Conservation (phyloP, 2,329 filamentous ascomycete genomes). For the Colletotrichum theobromicola region DNA sequence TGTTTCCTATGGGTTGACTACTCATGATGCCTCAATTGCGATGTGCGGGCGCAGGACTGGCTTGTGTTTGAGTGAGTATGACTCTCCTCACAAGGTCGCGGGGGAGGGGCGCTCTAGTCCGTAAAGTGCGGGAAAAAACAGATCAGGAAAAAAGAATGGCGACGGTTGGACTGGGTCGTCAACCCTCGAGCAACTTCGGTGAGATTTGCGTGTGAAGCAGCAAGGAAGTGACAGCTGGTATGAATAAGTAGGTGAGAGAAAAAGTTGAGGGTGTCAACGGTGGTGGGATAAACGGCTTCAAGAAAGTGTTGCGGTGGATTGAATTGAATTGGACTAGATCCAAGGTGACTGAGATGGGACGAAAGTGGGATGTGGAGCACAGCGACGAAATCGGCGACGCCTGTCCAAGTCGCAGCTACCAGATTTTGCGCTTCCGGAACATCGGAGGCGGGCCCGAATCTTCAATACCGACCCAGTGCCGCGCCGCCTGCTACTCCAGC, state of each 20-base stretch:
- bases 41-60: not conserved
- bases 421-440: constrained; percentile 19
- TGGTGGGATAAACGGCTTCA: not conserved
- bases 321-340: not conserved
- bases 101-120: constrained; percentile 4
- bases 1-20: constrained; percentile 31
- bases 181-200: not conserved
- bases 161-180: constrained; percentile 4
- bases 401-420: constrained; percentile 12
- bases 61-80: not conserved
- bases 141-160: constrained; percentile 1
- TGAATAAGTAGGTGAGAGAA: not conserved
- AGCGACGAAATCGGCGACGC: constrained; percentile 21
- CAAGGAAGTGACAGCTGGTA: not conserved
- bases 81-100: not conserved
- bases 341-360: constrained; percentile 8
- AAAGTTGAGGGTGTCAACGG: not conserved
- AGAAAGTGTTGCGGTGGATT: not conserved
- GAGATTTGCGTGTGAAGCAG: not conserved
- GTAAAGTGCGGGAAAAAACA: constrained; percentile 2
- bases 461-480: not conserved
- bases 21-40: constrained; percentile 15
- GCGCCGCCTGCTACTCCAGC: not conserved
- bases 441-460: constrained; percentile 17
- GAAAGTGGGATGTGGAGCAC: constrained; percentile 19